Conservation (phyloP, 768 basidiomycete species). For the Auricularia heimuer region DNA sequence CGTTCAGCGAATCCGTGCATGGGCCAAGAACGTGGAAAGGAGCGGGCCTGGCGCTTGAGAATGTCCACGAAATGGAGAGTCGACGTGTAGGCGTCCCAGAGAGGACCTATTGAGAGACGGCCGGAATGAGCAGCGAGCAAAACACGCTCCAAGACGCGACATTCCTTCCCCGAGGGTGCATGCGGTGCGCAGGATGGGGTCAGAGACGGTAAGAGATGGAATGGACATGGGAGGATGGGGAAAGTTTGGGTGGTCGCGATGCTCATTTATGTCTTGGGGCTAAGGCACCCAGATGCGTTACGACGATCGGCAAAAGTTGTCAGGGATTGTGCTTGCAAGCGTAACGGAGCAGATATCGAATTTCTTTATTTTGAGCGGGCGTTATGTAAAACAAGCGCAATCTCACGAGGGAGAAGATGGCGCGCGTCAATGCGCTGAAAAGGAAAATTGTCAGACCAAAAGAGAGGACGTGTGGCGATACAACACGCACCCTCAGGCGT, state of each 20-base stretch:
- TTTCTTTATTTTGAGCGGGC: neutral
- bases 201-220: constrained; percentile 8
- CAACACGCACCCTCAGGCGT: constrained; percentile 67
- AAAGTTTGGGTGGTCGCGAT: neutral
- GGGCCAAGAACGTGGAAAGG: constrained; percentile 1
- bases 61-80: constrained; percentile 65
- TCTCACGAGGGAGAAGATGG: neutral
- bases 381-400: neutral
- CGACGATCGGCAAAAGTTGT: neutral
- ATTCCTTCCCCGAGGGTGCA: constrained; percentile 58
- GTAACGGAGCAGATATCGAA: neutral
- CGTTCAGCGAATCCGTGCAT: neutral
- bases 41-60: constrained; percentile 37
- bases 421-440: constrained; percentile 2
- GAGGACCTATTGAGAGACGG: constrained; percentile 34
- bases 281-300: neutral
- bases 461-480: neutral
- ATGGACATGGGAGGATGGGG: neutral
- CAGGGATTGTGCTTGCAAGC: neutral
- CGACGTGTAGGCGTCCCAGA: constrained; percentile 46
- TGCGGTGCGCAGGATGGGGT: constrained; percentile 41
- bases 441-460: neutral
- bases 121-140: neutral
- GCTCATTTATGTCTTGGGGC: neutral
- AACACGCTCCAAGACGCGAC: neutral